phyloP scores from a whole-genome alignment of 345 rosid species.

The Mercurialis annua region DNA sequence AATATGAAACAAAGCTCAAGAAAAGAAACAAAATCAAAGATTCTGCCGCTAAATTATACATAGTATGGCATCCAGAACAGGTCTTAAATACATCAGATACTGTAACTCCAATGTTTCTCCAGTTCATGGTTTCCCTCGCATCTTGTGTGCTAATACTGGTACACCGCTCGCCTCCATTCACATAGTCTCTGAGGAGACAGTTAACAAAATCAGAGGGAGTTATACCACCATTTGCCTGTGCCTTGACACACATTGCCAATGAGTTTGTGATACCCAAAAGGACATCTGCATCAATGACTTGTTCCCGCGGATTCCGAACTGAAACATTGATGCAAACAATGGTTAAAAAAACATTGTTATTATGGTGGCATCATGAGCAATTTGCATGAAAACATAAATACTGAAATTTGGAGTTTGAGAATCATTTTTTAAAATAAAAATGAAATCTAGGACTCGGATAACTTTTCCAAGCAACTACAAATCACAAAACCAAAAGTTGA shows the following conservation, averaged over 20 bases:
- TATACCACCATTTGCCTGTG: conserved; percentile 30
- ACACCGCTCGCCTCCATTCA: conserved; percentile 19
- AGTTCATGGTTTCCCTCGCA: conserved; percentile 16
- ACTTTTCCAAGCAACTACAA: no score
- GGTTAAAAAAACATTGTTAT: background rate
- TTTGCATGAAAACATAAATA: no score
- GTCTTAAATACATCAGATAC: conserved; percentile 23
- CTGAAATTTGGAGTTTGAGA: no score
- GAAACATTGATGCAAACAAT: conserved; percentile 19
- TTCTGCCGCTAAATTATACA: conserved; percentile 28
- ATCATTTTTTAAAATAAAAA: no score
- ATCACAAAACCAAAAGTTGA: no score
- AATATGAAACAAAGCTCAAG: background rate
- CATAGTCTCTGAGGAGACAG: conserved; percentile 27
- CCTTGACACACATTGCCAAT: conserved; percentile 26
- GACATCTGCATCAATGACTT: conserved; percentile 45
- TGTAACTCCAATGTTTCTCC: conserved; percentile 37
- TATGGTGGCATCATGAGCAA: no score
- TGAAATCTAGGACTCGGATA: no score
- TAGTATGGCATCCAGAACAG: conserved; percentile 34
- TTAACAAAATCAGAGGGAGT: conserved; percentile 31
- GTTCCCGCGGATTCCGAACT: conserved; percentile 47
- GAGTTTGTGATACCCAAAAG: conserved; percentile 32
- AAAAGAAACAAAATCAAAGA: background rate
- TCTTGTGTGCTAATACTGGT: conserved; percentile 7